Conservation (phyloP, 352 stramenopile species). For the Phytophthora sansomeana region DNA sequence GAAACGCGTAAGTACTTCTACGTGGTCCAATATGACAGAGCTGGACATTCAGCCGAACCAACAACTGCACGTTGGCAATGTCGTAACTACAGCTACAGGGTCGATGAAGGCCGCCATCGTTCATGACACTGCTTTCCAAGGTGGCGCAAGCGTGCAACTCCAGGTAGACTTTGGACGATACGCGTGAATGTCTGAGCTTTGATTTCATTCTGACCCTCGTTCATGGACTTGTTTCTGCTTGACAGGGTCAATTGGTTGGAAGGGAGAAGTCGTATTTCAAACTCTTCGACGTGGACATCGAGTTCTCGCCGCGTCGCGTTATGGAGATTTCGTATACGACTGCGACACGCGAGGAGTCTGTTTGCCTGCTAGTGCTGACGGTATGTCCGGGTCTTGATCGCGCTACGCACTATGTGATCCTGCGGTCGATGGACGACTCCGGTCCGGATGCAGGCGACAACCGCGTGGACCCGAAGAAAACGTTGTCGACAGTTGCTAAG, state of each 20-base stretch:
- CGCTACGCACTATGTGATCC: slow-evolving; percentile 47
- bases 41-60: slow-evolving; percentile 45
- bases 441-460: slow-evolving; percentile 11
- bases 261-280: slow-evolving; percentile 53
- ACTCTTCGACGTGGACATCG: slow-evolving; percentile 52
- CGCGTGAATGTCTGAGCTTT: background rate
- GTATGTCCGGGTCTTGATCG: slow-evolving; percentile 50
- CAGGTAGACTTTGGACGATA: slow-evolving; percentile 24
- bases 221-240: background rate
- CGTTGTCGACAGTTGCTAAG: slow-evolving; percentile 40
- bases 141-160: slow-evolving; percentile 40
- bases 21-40: slow-evolving; percentile 48
- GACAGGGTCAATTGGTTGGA: slow-evolving; percentile 38
- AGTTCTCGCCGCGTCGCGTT: slow-evolving; percentile 44
- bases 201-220: background rate
- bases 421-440: slow-evolving; percentile 42
- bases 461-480: slow-evolving; percentile 18
- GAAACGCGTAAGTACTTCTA: slow-evolving; percentile 1
- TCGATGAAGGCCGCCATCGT: slow-evolving; percentile 35
- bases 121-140: slow-evolving; percentile 46
- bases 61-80: slow-evolving; percentile 35
- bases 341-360: slow-evolving; percentile 35
- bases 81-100: slow-evolving; percentile 34
- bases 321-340: slow-evolving; percentile 52
- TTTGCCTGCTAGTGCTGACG: slow-evolving; percentile 47